Evolutionary conservation across 78 protist species (phyloP), one percentile per base, ranked within the genome.

Genomic region (Neovahlkampfia damariscottae): DNA sequence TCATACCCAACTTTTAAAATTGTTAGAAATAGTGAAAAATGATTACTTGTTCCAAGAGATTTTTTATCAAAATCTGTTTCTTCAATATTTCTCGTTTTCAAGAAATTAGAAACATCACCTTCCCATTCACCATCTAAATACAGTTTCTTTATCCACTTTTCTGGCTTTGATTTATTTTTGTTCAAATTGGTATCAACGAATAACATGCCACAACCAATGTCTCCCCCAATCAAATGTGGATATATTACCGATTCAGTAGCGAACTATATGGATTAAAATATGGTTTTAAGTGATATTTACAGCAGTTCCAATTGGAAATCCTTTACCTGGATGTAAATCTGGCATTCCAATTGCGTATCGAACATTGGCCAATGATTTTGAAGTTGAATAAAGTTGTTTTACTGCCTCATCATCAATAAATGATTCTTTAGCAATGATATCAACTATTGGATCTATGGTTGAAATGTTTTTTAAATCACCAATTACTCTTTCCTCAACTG

Each of bases 341-440:
- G 62, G 62, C 62, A 50, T 50, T 19, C 62, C 62, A n/a, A 50
- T 50, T 19, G 62, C 62, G 62, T 50, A 50, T 50, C 19, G 19
- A n/a, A 50, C 62, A 19, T 19, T 19, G 19, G 19, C 19, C 19
- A 50, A 19, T 50, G 62, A n/a, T 50, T 50, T 50, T 50, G 62
- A 19, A 19, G 34, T n/a, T 50, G 34, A n/a, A n/a, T 50, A 19
- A n/a, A 50, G 62, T 50, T 50, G 62, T 50, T 50, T 50, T 19
- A 50, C 19, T 50, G 62, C 62, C 19, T 50, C 62, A 50, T 50
- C 62, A 19, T 50, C 62, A 19, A 50, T 50, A 19, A 19, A 50
- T n/a, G 62, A 50, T 50, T 50, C 62, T 50, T 50, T 19, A n/a
- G 62, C 62, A 50, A 50, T 50, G 62, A 50, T n/a, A n/a, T n/a